Evolutionary conservation across 176 grass and related monocot species (phyloP), one percentile per base, ranked within the genome.

Genomic region (Saccharum officinarum): DNA sequence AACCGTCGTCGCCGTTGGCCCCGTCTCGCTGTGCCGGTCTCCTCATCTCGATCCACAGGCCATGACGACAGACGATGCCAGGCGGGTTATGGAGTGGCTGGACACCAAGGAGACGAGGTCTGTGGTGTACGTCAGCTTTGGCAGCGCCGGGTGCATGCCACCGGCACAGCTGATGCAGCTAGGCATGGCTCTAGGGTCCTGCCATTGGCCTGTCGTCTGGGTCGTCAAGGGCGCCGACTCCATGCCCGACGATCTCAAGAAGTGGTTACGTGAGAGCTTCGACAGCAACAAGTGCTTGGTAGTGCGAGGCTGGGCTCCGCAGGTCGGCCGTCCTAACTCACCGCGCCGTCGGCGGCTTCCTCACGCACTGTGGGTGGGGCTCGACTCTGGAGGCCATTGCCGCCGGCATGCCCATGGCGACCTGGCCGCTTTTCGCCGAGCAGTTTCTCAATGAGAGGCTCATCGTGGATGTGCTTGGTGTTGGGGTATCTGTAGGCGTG

Each of bases 281-380:
- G 62, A 81, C 55, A 37, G 44, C 50, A 40, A 60, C 30, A 89
- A 83, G 49, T 88, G 88, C 83, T 77, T 91, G 4, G 41, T 88
- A 0, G 86, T 92, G 39, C 83, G 71, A 16, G 88, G 90, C 2
- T 93, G 95, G 95, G 95, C 88, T 1, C 95, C 92, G 9, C 92
- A 95, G 84, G 87, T 93, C n/a, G 74, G 74, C 84, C 79, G 86
- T 95, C 67, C 83, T 98, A 0, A 83, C 45, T 3, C 92, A 98
- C 79, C 79, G 67, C 20, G 76, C 89, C 1, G 89, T 95, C 5
- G 92, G 92, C 22, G 89, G 87, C 4, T 98, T 95, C 67, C 8
- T 95, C 91, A 98, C 92, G 64, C 92, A 98, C 82, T 95, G 95
- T 9, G 92, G 95, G 49, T 97, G 95, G 95, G 94, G 94, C 3